Evolutionary conservation across 164 flowering plant genomes (phyloP).

Genomic region (Tetrastigma voinierianum): DNA sequence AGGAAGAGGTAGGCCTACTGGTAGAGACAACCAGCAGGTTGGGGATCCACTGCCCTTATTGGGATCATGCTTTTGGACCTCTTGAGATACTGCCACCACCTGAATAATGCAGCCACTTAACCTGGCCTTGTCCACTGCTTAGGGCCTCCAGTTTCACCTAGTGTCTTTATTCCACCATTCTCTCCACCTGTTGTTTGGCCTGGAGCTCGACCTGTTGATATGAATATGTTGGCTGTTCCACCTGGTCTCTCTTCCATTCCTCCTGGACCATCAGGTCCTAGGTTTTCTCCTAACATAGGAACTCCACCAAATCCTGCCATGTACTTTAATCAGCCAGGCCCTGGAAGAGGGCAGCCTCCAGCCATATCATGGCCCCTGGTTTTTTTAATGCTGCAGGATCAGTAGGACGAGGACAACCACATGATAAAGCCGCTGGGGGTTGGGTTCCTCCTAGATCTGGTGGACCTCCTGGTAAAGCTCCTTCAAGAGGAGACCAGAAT

Average conservation of each 20-base stretch:
- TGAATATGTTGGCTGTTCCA: constrained; percentile 74
- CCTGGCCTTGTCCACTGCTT: constrained; percentile 82
- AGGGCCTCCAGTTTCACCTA: constrained; percentile 79
- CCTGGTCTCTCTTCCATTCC: constrained; percentile 72
- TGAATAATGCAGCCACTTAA: constrained; percentile 71
- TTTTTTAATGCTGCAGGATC: constrained; percentile 49
- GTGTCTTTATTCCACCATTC: constrained; percentile 77
- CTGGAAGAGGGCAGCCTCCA: constrained; percentile 63
- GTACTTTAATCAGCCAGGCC: constrained; percentile 70
- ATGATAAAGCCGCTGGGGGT: constrained; percentile 63
- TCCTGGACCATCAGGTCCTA: constrained; percentile 64
- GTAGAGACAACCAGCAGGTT: constrained; percentile 72
- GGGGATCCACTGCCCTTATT: constrained; percentile 65
- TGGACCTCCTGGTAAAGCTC: constrained; percentile 93
- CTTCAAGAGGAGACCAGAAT: constrained; percentile 99
- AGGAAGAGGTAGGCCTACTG: constrained; percentile 75
- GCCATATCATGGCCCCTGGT: constrained; percentile 64
- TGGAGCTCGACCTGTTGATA: constrained; percentile 78
- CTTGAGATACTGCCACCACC: constrained; percentile 84
- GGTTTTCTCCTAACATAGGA: constrained; percentile 66
- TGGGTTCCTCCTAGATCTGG: constrained; percentile 70
- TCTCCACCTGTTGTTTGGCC: constrained; percentile 86
- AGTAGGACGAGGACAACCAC: constrained; percentile 56
- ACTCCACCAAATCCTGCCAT: constrained; percentile 59
- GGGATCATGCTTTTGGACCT: constrained; percentile 84